Percentiles rank a stretch among this genome's conserved stretches.
Evolutionary conservation across 495 filamentous ascomycete genomes (phyloP).

Genomic region (Penicillium paxilli): DNA sequence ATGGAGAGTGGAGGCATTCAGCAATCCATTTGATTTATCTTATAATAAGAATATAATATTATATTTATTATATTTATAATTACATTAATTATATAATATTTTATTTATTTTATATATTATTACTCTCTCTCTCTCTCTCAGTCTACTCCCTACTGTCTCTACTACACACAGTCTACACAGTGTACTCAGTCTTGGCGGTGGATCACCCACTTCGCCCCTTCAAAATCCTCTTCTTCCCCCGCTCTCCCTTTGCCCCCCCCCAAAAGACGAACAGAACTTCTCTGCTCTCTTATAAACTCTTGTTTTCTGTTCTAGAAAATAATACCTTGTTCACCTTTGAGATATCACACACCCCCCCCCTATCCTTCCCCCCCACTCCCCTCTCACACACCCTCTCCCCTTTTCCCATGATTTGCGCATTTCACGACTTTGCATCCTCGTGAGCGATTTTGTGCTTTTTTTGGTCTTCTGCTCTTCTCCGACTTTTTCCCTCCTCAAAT

Average conservation of each 20-base stretch:
- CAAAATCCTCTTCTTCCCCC: slow-evolving; percentile 16
- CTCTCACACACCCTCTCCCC: slow-evolving; percentile 2
- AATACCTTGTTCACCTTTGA: too few relatives aligned
- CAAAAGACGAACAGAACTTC: slow-evolving; percentile 4
- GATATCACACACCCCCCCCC: too few relatives aligned
- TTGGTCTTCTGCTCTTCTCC: slow-evolving; percentile 4
- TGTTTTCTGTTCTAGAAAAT: too few relatives aligned
- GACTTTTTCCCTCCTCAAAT: slow-evolving; percentile 6
- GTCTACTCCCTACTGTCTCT: too few relatives aligned
- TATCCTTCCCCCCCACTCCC: slow-evolving; percentile 3
- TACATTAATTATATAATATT: too few relatives aligned
- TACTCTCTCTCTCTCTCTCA: too few relatives aligned
- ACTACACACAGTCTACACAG: not conserved
- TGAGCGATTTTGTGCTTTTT: slow-evolving; percentile 26
- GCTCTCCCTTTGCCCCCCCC: slow-evolving; percentile 3
- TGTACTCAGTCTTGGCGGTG: slow-evolving; percentile 25
- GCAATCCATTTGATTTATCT: too few relatives aligned
- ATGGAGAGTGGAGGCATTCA: too few relatives aligned
- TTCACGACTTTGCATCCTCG: slow-evolving; percentile 24
- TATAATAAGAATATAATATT: too few relatives aligned
- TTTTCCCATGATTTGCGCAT: slow-evolving; percentile 18
- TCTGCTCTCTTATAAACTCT: too few relatives aligned
- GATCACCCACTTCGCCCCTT: slow-evolving; percentile 16
- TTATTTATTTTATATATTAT: too few relatives aligned
- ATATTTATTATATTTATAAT: too few relatives aligned